phyloP scores from a whole-genome alignment of 2,329 filamentous ascomycete genomes.

The Neonectria hederae region DNA sequence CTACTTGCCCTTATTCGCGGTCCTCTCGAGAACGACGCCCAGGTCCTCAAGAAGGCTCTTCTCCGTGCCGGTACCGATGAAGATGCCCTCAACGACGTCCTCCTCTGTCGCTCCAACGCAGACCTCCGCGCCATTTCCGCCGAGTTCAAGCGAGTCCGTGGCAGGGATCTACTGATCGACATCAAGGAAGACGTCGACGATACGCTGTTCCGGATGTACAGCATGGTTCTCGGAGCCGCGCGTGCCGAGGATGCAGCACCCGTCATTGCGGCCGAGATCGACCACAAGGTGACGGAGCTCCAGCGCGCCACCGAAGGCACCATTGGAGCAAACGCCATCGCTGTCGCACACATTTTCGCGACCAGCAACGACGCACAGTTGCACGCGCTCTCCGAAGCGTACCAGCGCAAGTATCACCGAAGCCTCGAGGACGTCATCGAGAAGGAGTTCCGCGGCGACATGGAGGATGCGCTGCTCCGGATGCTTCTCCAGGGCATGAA shows the following conservation, averaged over 20 bases:
- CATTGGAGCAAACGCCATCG: constrained; percentile 43
- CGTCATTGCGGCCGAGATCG: constrained; percentile 42
- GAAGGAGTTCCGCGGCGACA: constrained; percentile 48
- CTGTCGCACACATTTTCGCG: constrained; percentile 46
- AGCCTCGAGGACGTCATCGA: constrained; percentile 47
- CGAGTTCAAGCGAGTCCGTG: constrained; percentile 43
- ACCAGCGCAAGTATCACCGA: constrained; percentile 47
- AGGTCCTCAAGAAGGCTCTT: constrained; percentile 44
- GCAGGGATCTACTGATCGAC: constrained; percentile 43
- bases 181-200: constrained; percentile 47
- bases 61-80: constrained; percentile 46
- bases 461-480: constrained; percentile 46
- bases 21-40: constrained; percentile 47
- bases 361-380: constrained; percentile 47
- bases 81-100: constrained; percentile 47
- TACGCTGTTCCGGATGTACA: constrained; percentile 45
- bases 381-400: constrained; percentile 42
- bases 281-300: constrained; percentile 46
- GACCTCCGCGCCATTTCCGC: constrained; percentile 46
- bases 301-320: constrained; percentile 47
- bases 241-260: constrained; percentile 44
- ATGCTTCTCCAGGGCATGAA: constrained; percentile 42
- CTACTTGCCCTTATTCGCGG: constrained; percentile 45
- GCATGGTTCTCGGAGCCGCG: constrained; percentile 44
- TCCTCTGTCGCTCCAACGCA: constrained; percentile 49